Evolutionary conservation across 2,329 filamentous ascomycete species (phyloP).

Genomic region (Neofusicoccum cordaticola): DNA sequence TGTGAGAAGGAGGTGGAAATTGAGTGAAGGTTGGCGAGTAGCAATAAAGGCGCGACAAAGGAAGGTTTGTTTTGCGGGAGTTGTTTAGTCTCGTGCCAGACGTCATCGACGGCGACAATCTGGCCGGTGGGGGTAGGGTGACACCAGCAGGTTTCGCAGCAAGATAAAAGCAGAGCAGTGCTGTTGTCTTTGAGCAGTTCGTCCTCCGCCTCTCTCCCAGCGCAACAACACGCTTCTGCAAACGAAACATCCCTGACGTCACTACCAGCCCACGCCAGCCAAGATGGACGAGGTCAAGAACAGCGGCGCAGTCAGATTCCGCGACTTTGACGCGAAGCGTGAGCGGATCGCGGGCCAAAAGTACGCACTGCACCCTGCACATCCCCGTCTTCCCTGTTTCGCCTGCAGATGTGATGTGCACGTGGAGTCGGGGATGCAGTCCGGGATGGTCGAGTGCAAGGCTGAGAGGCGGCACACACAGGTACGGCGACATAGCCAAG

Average conservation of each 20-base stretch:
- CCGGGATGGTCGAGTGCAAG: not conserved
- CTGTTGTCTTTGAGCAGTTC: not conserved
- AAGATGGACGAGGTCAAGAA: not conserved
- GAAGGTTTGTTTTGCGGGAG: not conserved
- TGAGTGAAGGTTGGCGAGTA: not conserved
- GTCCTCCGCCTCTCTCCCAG: not conserved
- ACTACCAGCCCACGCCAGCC: not conserved
- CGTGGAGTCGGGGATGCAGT: not conserved
- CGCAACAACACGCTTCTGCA: not conserved
- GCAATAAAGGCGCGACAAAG: slow-evolving; percentile 2
- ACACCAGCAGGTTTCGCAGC: not conserved
- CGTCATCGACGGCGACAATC: not conserved
- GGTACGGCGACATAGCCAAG: not conserved
- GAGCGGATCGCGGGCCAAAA: not conserved
- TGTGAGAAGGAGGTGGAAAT: not conserved
- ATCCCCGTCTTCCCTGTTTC: not conserved
- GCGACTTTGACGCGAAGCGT: not conserved
- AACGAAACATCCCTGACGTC: not conserved
- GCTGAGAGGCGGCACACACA: not conserved
- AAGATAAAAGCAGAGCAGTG: not conserved
- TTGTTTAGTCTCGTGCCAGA: not conserved
- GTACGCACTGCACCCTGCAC: not conserved
- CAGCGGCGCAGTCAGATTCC: not conserved
- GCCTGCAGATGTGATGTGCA: too few species aligned
- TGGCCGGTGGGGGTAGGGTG: not conserved